Percentiles rank a stretch among this genome's conserved stretches.
phyloP scores from a whole-genome alignment of 2,329 filamentous ascomycete genomes.

The Cladosporium sp. region DNA sequence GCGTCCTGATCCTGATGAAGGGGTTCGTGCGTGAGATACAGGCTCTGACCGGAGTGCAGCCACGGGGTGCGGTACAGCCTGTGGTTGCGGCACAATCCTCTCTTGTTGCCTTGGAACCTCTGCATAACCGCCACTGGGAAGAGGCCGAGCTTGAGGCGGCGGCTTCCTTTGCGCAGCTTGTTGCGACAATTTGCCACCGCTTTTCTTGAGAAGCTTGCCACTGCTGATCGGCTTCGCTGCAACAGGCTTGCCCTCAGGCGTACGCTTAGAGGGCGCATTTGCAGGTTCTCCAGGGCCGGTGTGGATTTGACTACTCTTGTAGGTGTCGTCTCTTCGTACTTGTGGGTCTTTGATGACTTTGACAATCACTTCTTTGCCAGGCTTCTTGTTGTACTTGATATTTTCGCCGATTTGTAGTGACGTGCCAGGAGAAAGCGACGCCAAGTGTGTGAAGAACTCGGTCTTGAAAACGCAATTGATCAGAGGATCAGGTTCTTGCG shows the following conservation, averaged over 20 bases:
- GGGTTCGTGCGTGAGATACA: constrained; percentile 38
- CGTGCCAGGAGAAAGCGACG: constrained; percentile 53
- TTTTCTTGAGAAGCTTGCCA: constrained; percentile 78
- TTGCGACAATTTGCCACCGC: constrained; percentile 72
- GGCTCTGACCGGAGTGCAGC: constrained; percentile 52
- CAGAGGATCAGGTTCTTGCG: constrained; percentile 89
- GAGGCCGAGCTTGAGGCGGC: constrained; percentile 47
- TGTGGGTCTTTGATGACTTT: constrained; percentile 88
- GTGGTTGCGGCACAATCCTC: constrained; percentile 32
- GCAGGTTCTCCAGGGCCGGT: constrained; percentile 81
- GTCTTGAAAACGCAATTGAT: constrained; percentile 95
- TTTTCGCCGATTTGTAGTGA: constrained; percentile 78
- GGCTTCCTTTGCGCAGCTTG: constrained; percentile 48
- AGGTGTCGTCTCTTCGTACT: constrained; percentile 71
- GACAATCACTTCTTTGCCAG: constrained; percentile 83
- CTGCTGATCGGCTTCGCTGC: constrained; percentile 87
- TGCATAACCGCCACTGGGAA: constrained; percentile 31
- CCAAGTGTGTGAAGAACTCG: constrained; percentile 90
- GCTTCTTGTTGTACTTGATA: constrained; percentile 98
- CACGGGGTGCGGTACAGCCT: constrained; percentile 50
- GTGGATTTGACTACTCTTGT: constrained; percentile 92
- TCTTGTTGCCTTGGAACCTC: constrained; percentile 27
- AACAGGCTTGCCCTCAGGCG: constrained; percentile 82
- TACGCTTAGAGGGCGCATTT: constrained; percentile 78
- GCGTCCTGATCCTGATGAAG: constrained; percentile 46